phyloP scores from a whole-genome alignment of 768 basidiomycete genomes.

The Boletus rubescentipes region DNA sequence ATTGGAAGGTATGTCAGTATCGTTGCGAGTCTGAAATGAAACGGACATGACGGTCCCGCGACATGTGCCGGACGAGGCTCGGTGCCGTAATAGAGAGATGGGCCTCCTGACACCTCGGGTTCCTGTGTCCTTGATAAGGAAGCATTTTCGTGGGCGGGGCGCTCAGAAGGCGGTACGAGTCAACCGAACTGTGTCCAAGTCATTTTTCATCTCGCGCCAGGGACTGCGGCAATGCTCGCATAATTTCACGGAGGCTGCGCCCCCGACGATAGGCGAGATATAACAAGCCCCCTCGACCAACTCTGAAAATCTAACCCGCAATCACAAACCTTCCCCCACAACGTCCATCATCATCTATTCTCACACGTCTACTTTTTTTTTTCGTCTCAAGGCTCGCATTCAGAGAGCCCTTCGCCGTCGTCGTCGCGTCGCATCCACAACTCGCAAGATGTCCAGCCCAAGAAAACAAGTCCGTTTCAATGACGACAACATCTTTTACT shows the following conservation, averaged over 20 bases:
- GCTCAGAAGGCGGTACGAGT: conserved; percentile 17
- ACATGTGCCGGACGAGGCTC: neutral
- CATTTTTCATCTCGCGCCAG: conserved; percentile 8
- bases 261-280: conserved; percentile 24
- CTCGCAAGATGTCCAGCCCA: conserved; percentile 17
- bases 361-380: conserved; percentile 19
- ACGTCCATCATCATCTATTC: conserved; percentile 18
- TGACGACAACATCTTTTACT: conserved; percentile 34
- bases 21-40: neutral
- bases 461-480: conserved; percentile 33
- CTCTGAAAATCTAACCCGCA: neutral
- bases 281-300: conserved; percentile 6
- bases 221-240: conserved; percentile 29
- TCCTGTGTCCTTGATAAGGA: conserved; percentile 18
- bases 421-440: conserved; percentile 4
- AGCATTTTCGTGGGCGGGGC: conserved; percentile 14
- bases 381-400: conserved; percentile 9
- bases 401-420: conserved; percentile 11
- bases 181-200: conserved; percentile 14
- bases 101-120: conserved; percentile 20
- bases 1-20: neutral
- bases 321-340: conserved; percentile 4
- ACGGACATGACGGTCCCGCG: conserved; percentile 3
- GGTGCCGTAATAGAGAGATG: conserved; percentile 1
- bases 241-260: conserved; percentile 26